Evolutionary conservation across 305 asterid species (phyloP), one percentile per base, ranked within the genome.

Genomic region (Solanum chacoense): DNA sequence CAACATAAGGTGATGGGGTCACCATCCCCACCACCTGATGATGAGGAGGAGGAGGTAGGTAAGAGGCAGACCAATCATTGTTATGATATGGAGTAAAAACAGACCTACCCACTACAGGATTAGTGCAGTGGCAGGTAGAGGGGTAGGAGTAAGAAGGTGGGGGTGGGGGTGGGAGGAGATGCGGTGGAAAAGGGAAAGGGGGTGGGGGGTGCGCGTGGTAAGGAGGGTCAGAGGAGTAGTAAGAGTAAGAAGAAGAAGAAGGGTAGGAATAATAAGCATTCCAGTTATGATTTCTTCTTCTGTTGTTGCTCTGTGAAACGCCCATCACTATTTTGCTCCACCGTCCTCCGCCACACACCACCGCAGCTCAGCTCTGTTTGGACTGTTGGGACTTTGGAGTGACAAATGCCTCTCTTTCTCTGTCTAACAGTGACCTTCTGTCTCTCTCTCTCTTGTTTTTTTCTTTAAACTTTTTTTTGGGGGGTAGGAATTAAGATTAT

Each of bases 231-330:
- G 65, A 38, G 11, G 85, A 79, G 73, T 83, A 83, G 87, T 50
- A 81, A 45, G 72, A 83, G 40, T 45, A 83, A 14, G 72, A 29
- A 20, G 72, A 50, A 16, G 89, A 50, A n/a, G 89, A 63, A 37
- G 86, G 73, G 69, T 91, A 91, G 36, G 88, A 90, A 84, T 91
- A 88, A 81, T 85, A 90, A 83, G 92, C 83, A 22, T 79, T 38
- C 67, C 85, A 79, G 35, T 40, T 91, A 90, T 71, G 91, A 74
- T 88, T 79, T 84, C 91, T 81, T 88, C 95, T 88, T 71, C 96
- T 88, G 74, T 94, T 84, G 83, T 90, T 83, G 94, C 98, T 94
- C 83, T 92, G 88, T 55, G 96, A 93, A 88, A 94, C 88, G 81
- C 98, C 97, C 98, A 95, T 77, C 4, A 36, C 59, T 18, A 80